A percentile compares a stretch with the other conserved stretches of the same genome.
Evolutionary conservation across 139 green algal species (phyloP).

Genomic region (Chlorella sp.): DNA sequence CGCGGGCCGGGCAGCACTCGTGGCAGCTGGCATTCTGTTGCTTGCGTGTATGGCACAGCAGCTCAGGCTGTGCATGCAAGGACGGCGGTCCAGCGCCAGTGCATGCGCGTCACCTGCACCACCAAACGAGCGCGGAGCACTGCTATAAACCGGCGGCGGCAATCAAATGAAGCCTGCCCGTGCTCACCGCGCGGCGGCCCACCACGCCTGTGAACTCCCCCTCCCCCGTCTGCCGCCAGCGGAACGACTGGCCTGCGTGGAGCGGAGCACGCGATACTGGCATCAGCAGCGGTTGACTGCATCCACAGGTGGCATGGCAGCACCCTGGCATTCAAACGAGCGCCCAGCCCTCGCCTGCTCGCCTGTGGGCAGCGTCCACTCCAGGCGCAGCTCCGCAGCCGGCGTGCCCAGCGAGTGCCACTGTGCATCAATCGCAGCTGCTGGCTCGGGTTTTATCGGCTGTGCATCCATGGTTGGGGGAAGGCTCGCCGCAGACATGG

Average conservation of each 20-base stretch:
- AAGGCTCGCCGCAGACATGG: background rate
- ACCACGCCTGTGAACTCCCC: conserved; percentile 83
- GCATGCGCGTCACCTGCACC: too few species aligned
- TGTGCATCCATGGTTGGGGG: too few species aligned
- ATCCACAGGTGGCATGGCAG: background rate
- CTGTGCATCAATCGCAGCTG: background rate
- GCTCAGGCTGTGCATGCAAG: background rate
- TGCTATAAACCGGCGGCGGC: too few species aligned
- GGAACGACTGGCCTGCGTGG: conserved; percentile 85
- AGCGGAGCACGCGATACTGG: background rate
- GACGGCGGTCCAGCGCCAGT: background rate
- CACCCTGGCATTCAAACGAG: too few species aligned
- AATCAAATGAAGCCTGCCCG: too few species aligned
- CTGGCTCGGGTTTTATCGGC: background rate
- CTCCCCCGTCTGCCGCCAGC: conserved; percentile 61
- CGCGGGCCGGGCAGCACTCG: too few species aligned
- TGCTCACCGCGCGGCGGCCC: conserved; percentile 31
- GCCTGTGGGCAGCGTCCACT: conserved; percentile 71
- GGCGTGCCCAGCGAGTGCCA: conserved; percentile 62
- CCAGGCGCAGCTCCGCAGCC: conserved; percentile 65
- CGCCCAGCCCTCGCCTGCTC: too few species aligned
- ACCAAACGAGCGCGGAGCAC: too few species aligned
- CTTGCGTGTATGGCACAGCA: too few species aligned
- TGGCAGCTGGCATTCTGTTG: too few species aligned
- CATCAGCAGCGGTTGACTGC: background rate